Conservation (phyloP, 345 rosid genomes). For the Combretum micranthum region DNA sequence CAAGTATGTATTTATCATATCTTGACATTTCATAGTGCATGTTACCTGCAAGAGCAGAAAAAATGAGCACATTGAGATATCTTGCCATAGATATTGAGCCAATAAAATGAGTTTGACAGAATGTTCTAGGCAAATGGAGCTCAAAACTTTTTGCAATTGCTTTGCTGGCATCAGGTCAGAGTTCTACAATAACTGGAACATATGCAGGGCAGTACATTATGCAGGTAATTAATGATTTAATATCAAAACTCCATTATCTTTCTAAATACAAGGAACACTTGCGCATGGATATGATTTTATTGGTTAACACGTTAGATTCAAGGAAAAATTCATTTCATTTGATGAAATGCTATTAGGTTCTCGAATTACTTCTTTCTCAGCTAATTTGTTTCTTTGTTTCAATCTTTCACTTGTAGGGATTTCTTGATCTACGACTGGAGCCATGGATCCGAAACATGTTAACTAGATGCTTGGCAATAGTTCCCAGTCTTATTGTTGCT, state of each 20-base stretch:
- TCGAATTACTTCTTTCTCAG: background rate
- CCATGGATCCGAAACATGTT: conserved; percentile 85
- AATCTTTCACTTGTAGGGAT: conserved; percentile 39
- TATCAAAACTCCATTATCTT: too few species aligned
- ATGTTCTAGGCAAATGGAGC: conserved; percentile 95
- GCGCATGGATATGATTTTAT: too few species aligned
- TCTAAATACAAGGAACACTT: too few species aligned
- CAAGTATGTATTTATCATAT: conserved; percentile 36
- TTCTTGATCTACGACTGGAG: conserved; percentile 63
- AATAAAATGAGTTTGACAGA: conserved; percentile 34
- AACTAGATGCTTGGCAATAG: conserved; percentile 84
- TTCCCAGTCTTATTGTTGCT: conserved; percentile 88
- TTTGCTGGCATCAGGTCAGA: conserved; percentile 90
- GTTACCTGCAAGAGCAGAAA: background rate
- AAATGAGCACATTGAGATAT: background rate
- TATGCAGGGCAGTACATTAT: conserved; percentile 97
- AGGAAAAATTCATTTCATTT: too few species aligned
- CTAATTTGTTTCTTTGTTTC: conserved; percentile 2
- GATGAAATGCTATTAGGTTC: too few species aligned
- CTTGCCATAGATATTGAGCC: background rate
- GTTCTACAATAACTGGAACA: conserved; percentile 97
- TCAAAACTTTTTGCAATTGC: conserved; percentile 91
- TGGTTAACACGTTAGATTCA: too few species aligned
- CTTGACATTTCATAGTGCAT: background rate
- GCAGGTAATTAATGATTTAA: conserved; percentile 44